Conservation (phyloP, 306 rosid species). For the Cercis canadensis region DNA sequence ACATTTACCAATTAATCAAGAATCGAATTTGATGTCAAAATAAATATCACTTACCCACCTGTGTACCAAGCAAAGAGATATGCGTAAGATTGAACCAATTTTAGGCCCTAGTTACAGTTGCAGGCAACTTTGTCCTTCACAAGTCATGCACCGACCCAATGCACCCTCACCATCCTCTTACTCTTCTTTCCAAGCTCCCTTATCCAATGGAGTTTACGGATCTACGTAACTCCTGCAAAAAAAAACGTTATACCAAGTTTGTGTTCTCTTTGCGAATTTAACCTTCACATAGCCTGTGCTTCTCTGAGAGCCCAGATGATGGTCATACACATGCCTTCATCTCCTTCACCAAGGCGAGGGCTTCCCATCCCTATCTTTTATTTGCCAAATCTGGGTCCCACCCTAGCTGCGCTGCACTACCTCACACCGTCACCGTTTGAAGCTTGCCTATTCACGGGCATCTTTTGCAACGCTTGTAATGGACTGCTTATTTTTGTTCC, state of each 20-base stretch:
- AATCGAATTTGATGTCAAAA: conserved; percentile 8
- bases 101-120: conserved; percentile 9
- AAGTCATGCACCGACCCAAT: conserved; percentile 20
- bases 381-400: no score
- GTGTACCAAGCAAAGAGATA: background rate
- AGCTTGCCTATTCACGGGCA: no score
- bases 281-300: conserved; percentile 8
- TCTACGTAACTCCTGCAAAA: background rate
- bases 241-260: background rate
- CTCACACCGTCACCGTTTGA: no score
- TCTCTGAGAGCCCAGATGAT: background rate
- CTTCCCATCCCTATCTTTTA: no score
- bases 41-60: background rate
- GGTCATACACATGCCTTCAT: no score
- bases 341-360: no score
- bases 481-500: no score
- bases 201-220: no score
- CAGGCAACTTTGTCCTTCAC: conserved; percentile 1
- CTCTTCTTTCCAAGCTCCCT: conserved; percentile 6
- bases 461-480: no score
- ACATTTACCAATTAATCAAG: background rate
- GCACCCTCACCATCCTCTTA: conserved; percentile 25
- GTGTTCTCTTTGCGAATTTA: background rate
- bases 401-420: no score
- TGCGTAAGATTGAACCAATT: background rate